These are phyloP conservation scores for Mortierella sp. DNA, from an alignment of 371 early-diverging fungal genomes.

Conservation along the genomic window DNA sequence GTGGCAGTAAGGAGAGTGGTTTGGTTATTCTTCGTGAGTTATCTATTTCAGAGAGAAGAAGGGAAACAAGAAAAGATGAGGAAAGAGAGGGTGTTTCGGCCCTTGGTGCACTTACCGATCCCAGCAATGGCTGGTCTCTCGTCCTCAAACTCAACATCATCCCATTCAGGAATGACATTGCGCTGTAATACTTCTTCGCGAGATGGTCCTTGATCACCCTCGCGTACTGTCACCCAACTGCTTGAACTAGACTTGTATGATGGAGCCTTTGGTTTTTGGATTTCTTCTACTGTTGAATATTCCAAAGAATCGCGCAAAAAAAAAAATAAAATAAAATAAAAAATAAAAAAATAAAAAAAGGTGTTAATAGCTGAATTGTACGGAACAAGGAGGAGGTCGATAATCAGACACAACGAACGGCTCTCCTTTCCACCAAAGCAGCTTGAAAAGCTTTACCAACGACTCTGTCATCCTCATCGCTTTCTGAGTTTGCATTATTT, in stretches of 20 bases:
- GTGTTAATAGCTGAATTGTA: neutral
- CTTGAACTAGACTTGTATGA: constrained; percentile 53
- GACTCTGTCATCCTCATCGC: constrained; percentile 20
- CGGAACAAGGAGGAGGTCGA: too few species aligned
- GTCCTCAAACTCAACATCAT: constrained; percentile 61
- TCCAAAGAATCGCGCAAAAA: neutral
- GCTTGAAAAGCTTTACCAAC: neutral
- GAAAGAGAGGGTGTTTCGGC: too few species aligned
- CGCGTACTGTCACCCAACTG: constrained; percentile 62
- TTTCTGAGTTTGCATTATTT: constrained; percentile 32
- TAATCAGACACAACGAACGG: too few species aligned
- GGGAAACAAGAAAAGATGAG: neutral
- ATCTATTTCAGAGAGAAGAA: neutral
- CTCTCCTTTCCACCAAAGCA: neutral
- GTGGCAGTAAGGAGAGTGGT: neutral
- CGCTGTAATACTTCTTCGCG: constrained; percentile 32
- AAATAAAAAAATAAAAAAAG: neutral
- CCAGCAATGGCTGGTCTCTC: constrained; percentile 61
- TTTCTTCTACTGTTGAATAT: constrained; percentile 18
- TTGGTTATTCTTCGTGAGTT: too few species aligned
- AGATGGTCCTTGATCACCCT: constrained; percentile 50
- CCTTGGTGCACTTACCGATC: constrained; percentile 31
- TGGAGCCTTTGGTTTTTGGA: constrained; percentile 36
- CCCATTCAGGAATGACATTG: constrained; percentile 51
- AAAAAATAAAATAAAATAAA: neutral